Base-by-base conservation (phyloP, 2,329 filamentous ascomycete species). In the Tricladium varicosporioides region DNA sequence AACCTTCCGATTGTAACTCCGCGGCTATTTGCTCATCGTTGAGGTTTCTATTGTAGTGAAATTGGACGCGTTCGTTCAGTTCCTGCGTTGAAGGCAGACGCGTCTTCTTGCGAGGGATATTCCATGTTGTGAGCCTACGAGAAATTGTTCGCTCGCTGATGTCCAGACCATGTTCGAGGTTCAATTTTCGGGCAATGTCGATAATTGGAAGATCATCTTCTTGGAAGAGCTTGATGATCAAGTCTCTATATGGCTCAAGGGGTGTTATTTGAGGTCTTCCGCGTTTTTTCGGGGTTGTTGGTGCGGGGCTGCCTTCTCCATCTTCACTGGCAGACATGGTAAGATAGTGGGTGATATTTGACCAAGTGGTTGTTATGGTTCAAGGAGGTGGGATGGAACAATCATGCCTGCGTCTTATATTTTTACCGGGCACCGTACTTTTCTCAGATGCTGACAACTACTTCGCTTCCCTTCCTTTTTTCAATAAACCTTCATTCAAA, bases 41-140 rank as follows among this genome's bases (percentile, higher is more conserved):
- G 27, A 69, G 60, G 49, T 70, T 70, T 49, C 58, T 63, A 53
- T 70, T 69, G 55, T 69, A 70, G 46, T 67, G 63, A 27, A 53
- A 67, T 8, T 56, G 42, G 18, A 70, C 56, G 8, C 66, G 57
- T 43, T 66, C 63, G 8, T 56, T 55, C 19, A 69, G 53, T 13
- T 68, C 65, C 31, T 66, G 63, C 10, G 68, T 48, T 2, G 59
- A 54, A 8, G 52, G 48, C 8, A 53, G 56, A 15, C 67, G 64
- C n/a, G 56, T 54, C 58, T 64, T 69, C 59, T 66, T 67, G 18
- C 67, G 58, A 5, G 63, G 62, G 5, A 68, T 57, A 8, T 65
- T 61, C 68, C 68, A 70, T 61, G 56, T 33, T 56, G 63, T 65
- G 13, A 69, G 59, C 40, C 64, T 58, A 15, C 67, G 51, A 14